Conservation (phyloP, 2,329 filamentous ascomycete species). For the Diaporthe capsici region DNA sequence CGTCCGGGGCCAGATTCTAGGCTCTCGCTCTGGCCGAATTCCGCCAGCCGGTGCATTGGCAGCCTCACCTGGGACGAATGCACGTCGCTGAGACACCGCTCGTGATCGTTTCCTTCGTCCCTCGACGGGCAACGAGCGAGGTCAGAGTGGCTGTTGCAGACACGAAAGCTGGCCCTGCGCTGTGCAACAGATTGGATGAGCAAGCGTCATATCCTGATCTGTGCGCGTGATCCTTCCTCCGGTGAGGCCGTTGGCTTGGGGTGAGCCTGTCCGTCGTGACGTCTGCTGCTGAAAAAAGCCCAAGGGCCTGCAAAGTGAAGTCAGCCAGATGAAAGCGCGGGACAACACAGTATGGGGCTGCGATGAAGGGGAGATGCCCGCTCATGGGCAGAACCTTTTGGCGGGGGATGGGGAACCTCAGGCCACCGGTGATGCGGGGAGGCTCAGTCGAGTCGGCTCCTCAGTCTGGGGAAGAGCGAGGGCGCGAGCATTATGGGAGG, state of each 20-base stretch:
- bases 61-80: background rate
- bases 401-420: conserved; percentile 33
- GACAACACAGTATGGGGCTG: background rate
- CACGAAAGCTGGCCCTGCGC: background rate
- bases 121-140: background rate
- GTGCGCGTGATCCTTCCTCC: conserved; percentile 18
- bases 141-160: conserved; percentile 4
- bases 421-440: conserved; percentile 30
- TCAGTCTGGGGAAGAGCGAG: conserved; percentile 37
- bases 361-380: background rate
- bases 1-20: background rate
- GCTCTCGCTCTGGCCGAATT: background rate
- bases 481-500: conserved; percentile 24
- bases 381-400: background rate
- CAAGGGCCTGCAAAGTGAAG: conserved; percentile 31
- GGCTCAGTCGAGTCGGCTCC: conserved; percentile 13
- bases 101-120: background rate
- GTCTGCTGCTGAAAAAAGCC: conserved; percentile 14
- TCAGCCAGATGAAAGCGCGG: conserved; percentile 11
- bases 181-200: conserved; percentile 22
- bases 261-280: conserved; percentile 40
- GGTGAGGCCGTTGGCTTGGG: conserved; percentile 25
- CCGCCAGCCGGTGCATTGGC: background rate
- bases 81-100: background rate
- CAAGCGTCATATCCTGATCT: conserved; percentile 31